Conservation (phyloP, 2,329 filamentous ascomycete genomes). For the Neospermospora avenae region DNA sequence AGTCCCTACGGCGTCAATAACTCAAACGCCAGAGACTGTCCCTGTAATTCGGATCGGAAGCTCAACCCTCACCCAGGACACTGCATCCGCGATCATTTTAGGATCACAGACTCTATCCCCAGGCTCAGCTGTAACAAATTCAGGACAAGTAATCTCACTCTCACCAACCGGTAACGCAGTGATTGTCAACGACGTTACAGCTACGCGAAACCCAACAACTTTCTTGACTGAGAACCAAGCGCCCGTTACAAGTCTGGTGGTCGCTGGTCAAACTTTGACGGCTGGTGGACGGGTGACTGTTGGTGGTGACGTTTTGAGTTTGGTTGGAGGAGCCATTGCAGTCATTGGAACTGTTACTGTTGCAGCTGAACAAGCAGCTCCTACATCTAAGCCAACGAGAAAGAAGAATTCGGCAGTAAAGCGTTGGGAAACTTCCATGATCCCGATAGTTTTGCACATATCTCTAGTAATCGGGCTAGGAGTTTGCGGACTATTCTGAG, state of each 20-base stretch:
- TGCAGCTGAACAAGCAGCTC: constrained; percentile 20
- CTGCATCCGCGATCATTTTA: constrained; percentile 16
- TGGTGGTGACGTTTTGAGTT: constrained; percentile 29
- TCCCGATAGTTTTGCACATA: background rate
- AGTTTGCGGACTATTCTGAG: background rate
- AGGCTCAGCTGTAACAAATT: constrained; percentile 17
- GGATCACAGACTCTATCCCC: constrained; percentile 20
- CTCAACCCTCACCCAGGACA: constrained; percentile 24
- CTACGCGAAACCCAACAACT: constrained; percentile 6
- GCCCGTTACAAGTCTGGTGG: constrained; percentile 17
- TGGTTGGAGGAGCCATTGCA: constrained; percentile 24
- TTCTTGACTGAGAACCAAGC: constrained; percentile 2
- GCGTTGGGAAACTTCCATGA: background rate
- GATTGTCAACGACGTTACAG: constrained; percentile 17
- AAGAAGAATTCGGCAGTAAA: constrained; percentile 24
- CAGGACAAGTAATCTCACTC: constrained; percentile 19
- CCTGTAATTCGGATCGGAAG: constrained; percentile 22
- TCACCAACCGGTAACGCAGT: constrained; percentile 25
- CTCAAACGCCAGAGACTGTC: background rate
- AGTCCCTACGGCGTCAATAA: constrained; percentile 2
- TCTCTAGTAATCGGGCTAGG: background rate
- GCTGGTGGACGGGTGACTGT: constrained; percentile 29
- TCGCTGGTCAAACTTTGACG: constrained; percentile 31
- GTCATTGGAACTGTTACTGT: constrained; percentile 29
- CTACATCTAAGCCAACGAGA: constrained; percentile 13